Percentiles rank a stretch among this genome's conserved stretches.
These are phyloP conservation scores for Haplosporangium gracile DNA, from an alignment of 192 early-diverging fungal genomes.

Conservation along the genomic window DNA sequence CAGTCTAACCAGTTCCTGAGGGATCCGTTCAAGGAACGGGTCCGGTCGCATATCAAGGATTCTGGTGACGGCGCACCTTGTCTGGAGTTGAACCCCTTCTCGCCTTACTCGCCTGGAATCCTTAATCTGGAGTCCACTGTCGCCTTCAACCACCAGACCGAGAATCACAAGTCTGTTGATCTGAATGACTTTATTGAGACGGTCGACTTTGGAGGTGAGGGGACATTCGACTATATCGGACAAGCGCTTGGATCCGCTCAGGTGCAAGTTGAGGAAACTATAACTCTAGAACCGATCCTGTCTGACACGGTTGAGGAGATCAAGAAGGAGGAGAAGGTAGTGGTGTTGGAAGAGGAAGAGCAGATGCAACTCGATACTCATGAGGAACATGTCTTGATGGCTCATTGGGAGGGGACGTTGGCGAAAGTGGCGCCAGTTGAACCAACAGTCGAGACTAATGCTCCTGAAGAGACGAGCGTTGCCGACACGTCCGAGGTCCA, in stretches of 20 bases:
- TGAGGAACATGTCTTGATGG: not conserved
- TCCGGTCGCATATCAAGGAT: not conserved
- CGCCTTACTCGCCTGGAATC: conserved; percentile 37
- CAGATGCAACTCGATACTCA: not conserved
- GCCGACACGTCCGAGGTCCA: not conserved
- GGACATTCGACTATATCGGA: not conserved
- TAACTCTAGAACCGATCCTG: not conserved
- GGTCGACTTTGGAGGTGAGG: not conserved
- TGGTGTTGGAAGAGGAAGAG: not conserved
- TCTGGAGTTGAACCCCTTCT: conserved; percentile 25
- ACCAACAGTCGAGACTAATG: not conserved
- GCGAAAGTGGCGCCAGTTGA: not conserved
- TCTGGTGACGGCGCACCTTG: conserved; percentile 4
- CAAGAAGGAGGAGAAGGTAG: not conserved
- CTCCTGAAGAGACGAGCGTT: not conserved
- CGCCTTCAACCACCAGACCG: not conserved
- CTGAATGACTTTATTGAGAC: conserved; percentile 22
- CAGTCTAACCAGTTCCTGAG: not conserved
- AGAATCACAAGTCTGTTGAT: conserved; percentile 6
- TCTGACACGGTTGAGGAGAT: not conserved
- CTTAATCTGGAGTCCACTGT: not conserved
- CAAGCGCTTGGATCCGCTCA: not conserved
- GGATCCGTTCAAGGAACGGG: not conserved
- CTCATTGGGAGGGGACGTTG: not conserved
- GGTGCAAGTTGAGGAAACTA: not conserved